These are phyloP conservation scores for Cladosporium colombiae DNA, from an alignment of 2,329 filamentous ascomycete species.

Conservation along the genomic window DNA sequence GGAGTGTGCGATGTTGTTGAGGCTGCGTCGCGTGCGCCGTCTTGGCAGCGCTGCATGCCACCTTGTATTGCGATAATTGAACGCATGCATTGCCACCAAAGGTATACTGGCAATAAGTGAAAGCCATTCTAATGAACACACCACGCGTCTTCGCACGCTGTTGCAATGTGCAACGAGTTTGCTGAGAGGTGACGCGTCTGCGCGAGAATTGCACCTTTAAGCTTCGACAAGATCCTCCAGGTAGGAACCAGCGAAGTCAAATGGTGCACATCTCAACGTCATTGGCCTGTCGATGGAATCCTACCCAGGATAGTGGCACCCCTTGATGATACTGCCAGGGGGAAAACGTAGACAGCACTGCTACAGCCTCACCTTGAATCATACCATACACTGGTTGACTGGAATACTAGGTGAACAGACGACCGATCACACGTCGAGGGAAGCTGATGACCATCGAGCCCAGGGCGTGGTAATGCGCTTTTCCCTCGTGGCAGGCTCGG, in stretches of 20 bases:
- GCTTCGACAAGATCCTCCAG: neutral
- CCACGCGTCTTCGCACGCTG: neutral
- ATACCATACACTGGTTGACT: neutral
- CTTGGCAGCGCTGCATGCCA: neutral
- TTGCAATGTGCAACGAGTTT: neutral
- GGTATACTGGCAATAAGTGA: neutral
- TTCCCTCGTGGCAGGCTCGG: neutral
- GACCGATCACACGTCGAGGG: neutral
- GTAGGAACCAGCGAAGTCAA: slow-evolving; percentile 8
- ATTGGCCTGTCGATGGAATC: neutral
- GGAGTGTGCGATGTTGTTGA: neutral
- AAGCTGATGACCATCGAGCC: neutral
- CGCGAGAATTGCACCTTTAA: slow-evolving; percentile 3
- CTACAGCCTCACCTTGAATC: neutral
- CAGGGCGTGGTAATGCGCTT: neutral
- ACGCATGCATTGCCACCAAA: neutral
- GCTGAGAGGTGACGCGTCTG: slow-evolving; percentile 14
- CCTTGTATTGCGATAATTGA: neutral
- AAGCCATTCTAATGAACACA: neutral
- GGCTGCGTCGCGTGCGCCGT: neutral
- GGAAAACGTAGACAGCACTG: neutral
- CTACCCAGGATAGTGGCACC: neutral
- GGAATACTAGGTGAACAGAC: neutral
- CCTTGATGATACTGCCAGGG: neutral
- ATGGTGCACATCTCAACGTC: neutral